Conservation (phyloP, 108 stramenopile species). For the Mediolabrus comicus region DNA sequence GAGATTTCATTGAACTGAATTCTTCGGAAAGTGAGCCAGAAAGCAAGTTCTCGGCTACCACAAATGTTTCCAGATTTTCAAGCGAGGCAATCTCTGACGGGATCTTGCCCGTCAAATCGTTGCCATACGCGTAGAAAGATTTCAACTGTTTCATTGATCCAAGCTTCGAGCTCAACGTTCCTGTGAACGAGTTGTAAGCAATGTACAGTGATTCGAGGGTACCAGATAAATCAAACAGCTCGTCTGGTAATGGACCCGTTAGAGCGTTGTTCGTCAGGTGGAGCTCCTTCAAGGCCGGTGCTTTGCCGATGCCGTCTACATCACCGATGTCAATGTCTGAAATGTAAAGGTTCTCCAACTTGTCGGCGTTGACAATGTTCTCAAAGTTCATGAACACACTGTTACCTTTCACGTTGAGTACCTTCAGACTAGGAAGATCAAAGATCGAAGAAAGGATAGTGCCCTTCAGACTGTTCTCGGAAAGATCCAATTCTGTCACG, state of each 20-base stretch:
- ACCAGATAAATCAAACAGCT: slow-evolving; percentile 48
- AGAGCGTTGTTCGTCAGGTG: slow-evolving; percentile 49
- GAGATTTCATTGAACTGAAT: slow-evolving; percentile 49
- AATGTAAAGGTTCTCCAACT: slow-evolving; percentile 48
- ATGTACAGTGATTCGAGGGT: slow-evolving; percentile 48
- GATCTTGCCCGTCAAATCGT: slow-evolving; percentile 59
- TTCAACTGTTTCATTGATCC: slow-evolving; percentile 53
- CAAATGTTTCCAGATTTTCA: slow-evolving; percentile 43
- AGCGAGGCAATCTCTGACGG: slow-evolving; percentile 51
- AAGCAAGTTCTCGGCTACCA: slow-evolving; percentile 54
- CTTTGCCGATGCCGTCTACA: slow-evolving; percentile 49
- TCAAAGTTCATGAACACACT: slow-evolving; percentile 47
- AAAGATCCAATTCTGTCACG: slow-evolving; percentile 28
- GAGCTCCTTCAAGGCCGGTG: slow-evolving; percentile 48
- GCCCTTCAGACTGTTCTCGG: slow-evolving; percentile 45
- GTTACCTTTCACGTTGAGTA: slow-evolving; percentile 44
- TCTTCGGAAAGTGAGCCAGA: slow-evolving; percentile 59
- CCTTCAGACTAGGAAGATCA: slow-evolving; percentile 45
- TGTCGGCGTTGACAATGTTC: slow-evolving; percentile 48
- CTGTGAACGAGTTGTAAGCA: slow-evolving; percentile 62
- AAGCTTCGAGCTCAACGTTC: slow-evolving; percentile 53
- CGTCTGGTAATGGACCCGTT: slow-evolving; percentile 48
- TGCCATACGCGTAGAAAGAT: slow-evolving; percentile 45
- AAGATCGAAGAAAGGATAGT: slow-evolving; percentile 58
- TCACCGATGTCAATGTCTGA: slow-evolving; percentile 44